These are phyloP conservation scores for Penicillium sp. DNA, from an alignment of 2,329 filamentous ascomycete species.

Conservation along the genomic window DNA sequence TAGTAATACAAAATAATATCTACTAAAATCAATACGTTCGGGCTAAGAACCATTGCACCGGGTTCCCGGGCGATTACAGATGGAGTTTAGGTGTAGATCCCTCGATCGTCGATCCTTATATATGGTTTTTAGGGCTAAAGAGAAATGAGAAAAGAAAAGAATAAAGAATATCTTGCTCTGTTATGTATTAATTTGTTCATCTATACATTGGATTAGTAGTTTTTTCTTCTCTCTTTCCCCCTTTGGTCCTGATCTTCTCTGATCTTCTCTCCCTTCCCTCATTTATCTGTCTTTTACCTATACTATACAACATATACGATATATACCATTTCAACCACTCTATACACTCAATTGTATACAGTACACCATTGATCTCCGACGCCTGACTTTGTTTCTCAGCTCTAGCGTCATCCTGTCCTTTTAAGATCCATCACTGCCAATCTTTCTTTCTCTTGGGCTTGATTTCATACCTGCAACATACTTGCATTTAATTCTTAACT, in stretches of 20 bases:
- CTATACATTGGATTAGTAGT: background rate
- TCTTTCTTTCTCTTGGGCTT: background rate
- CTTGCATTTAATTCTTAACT: background rate
- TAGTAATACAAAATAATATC: background rate
- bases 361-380: background rate
- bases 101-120: constrained; percentile 9
- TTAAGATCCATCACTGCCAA: constrained; percentile 1
- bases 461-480: constrained; percentile 9
- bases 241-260: constrained; percentile 2
- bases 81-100: constrained; percentile 28
- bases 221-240: constrained; percentile 13
- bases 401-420: constrained; percentile 12
- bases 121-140: no score
- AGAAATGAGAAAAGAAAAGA: no score
- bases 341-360: no score
- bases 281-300: no score
- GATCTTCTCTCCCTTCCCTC: background rate
- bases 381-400: background rate
- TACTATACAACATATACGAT: background rate
- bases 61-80: constrained; percentile 26
- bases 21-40: constrained; percentile 9
- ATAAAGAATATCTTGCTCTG: no score
- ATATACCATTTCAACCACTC: background rate
- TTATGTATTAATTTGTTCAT: constrained; percentile 4
- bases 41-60: constrained; percentile 22